Base-by-base conservation (phyloP, 1,284 basidiomycete genomes). In the Meira nashicola region DNA sequence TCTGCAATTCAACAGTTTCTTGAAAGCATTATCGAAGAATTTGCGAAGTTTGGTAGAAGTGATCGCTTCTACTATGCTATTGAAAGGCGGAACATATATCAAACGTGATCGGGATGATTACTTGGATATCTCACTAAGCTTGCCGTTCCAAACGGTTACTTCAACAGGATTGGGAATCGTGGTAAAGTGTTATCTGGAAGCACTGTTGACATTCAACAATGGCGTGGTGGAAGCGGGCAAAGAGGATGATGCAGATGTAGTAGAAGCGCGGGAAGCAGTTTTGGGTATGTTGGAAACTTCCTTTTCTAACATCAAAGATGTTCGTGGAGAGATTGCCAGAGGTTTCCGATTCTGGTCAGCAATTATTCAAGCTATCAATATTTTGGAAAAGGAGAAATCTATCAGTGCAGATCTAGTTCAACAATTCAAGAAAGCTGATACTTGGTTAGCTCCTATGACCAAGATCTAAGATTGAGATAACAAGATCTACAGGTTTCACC, bases 291-390 rank as follows among this genome's bases (percentile, higher is more conserved):
- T 94, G 73, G 92, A 95, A 67, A 89, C 92, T 74, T 92, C 89
- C 49, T 98, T 99, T 83, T 78, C 80, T 1, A 92, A 91, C 21
- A 89, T 98, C 69, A 94, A 92, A 82, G 81, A 80, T 63, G 90
- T 94, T 7, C 86, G 86, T 79, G 81, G 81, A 58, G 94, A 99
- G 83, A 87, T 99, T 53, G 90, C 92, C 78, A 83, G 95, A 57
- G 93, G 92, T 4, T 97, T 98, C 83, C 84, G 95, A 70, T 98
- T 98, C 83, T 99, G 95, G 94, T 89, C 94, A 76, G 85, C 92
- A 79, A 92, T 94, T 70, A 85, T 96, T 80, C 85, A 85, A 54
- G 91, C 90, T 71, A 89, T 97, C 82, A 83, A 91, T 79, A 86
- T 88, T 66, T 82, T 97, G 79, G 87, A 89, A 39, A 71, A 77